A percentile compares a stretch with the other conserved stretches of the same genome.
phyloP scores from a whole-genome alignment of 306 rosid genomes.

The Purshia tridentata region DNA sequence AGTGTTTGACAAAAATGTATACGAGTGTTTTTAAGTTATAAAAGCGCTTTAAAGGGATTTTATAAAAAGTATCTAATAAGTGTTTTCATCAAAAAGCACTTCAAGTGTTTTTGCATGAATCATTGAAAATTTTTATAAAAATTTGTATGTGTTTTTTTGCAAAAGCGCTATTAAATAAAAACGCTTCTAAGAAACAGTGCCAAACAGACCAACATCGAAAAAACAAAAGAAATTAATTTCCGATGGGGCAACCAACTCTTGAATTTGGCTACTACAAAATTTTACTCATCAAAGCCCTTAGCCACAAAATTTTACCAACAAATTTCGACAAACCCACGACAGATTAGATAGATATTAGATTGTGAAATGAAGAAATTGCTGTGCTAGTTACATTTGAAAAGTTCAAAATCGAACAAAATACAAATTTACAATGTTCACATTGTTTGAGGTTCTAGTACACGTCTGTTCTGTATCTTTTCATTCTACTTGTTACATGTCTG shows the following conservation, averaged over 20 bases:
- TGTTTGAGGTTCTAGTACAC: slow-evolving; percentile 4
- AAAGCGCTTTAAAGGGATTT: no score
- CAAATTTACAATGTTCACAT: background rate
- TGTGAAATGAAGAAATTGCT: background rate
- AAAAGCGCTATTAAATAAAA: no score
- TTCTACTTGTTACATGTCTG: slow-evolving; percentile 1
- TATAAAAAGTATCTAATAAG: no score
- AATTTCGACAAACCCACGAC: background rate
- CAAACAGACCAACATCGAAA: no score
- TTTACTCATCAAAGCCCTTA: background rate
- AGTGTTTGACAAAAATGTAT: no score
- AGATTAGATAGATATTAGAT: background rate
- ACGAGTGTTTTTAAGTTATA: no score
- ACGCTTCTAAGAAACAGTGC: no score
- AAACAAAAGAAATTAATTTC: no score
- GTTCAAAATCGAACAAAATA: background rate
- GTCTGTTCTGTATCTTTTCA: background rate
- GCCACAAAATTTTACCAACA: background rate
- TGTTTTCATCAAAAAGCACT: no score
- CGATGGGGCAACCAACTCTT: background rate
- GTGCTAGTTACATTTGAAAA: background rate
- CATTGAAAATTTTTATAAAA: no score
- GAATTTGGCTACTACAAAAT: background rate
- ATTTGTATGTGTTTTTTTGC: no score
- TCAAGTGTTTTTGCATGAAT: no score